A percentile compares a stretch with the other conserved stretches of the same genome.
These are phyloP conservation scores for Incumbomyces lentus DNA, from an alignment of 2,329 filamentous ascomycete species.

Conservation along the genomic window DNA sequence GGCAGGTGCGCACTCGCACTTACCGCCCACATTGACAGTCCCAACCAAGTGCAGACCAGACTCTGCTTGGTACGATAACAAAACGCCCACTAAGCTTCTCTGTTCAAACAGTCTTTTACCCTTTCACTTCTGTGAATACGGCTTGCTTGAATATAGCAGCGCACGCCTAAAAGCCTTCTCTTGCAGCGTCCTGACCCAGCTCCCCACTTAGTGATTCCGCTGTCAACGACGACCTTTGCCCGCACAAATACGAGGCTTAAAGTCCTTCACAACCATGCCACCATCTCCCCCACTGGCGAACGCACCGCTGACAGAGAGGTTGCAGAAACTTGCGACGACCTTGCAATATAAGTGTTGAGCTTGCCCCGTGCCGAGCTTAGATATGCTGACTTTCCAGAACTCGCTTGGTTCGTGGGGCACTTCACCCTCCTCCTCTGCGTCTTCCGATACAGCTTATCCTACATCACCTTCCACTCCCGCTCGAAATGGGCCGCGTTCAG, in stretches of 20 bases:
- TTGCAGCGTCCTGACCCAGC: not conserved
- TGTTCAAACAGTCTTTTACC: conserved; percentile 1
- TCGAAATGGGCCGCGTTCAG: conserved; percentile 66
- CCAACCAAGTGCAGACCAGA: too few species aligned
- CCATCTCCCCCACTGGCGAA: conserved; percentile 63
- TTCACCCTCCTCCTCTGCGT: conserved; percentile 75
- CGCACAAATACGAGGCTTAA: too few species aligned
- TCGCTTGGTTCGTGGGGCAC: conserved; percentile 45
- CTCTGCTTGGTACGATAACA: conserved; percentile 3
- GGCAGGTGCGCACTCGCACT: not conserved
- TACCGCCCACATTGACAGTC: not conserved
- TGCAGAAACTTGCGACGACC: conserved; percentile 72
- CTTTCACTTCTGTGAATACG: not conserved
- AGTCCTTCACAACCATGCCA: conserved; percentile 44
- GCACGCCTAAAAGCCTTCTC: not conserved
- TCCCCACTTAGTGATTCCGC: not conserved
- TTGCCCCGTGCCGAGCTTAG: conserved; percentile 10
- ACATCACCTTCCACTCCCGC: conserved; percentile 79
- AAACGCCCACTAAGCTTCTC: not conserved
- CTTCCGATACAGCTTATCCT: conserved; percentile 72
- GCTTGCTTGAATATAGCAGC: not conserved
- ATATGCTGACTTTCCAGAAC: conserved; percentile 1
- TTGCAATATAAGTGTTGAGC: conserved; percentile 65
- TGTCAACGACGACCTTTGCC: too few species aligned
- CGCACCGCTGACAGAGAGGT: conserved; percentile 61